Conservation (phyloP, 176 grass and related monocot genomes). For the Microstegium vimineum region DNA sequence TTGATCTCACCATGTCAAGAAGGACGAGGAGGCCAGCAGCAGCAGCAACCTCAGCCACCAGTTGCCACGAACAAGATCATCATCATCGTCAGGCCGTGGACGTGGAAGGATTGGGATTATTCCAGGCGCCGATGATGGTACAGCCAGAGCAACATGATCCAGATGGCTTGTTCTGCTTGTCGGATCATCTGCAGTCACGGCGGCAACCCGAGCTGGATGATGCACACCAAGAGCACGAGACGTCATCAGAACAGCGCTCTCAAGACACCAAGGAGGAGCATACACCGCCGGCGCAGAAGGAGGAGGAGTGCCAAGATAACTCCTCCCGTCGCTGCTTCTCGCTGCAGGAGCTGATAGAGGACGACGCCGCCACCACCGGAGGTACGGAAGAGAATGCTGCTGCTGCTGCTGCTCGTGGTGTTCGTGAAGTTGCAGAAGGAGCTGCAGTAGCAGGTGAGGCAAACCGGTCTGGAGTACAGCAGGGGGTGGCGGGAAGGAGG, state of each 20-base stretch:
- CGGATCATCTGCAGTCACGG: background rate
- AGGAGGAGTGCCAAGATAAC: background rate
- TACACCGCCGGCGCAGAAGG: background rate
- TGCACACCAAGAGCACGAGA: background rate
- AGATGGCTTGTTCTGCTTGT: background rate
- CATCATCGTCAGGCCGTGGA: background rate
- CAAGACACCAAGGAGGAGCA: background rate
- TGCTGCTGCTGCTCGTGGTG: background rate
- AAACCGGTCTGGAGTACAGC: background rate
- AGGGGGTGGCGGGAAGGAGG: background rate
- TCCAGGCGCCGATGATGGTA: background rate
- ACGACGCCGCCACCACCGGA: background rate
- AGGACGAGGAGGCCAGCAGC: background rate
- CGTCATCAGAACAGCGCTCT: background rate
- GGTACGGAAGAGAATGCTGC: background rate
- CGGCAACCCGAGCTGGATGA: background rate
- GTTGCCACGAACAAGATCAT: background rate
- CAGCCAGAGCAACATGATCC: background rate
- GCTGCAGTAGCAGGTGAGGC: background rate
- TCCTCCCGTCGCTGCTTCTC: constrained; percentile 18
- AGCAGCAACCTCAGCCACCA: background rate
- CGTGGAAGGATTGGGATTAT: background rate
- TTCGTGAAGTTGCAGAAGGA: background rate
- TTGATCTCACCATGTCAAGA: constrained; percentile 33
- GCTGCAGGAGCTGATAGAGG: constrained; percentile 34